Conservation (phyloP, 805 yeast species). For the Candida pini region DNA sequence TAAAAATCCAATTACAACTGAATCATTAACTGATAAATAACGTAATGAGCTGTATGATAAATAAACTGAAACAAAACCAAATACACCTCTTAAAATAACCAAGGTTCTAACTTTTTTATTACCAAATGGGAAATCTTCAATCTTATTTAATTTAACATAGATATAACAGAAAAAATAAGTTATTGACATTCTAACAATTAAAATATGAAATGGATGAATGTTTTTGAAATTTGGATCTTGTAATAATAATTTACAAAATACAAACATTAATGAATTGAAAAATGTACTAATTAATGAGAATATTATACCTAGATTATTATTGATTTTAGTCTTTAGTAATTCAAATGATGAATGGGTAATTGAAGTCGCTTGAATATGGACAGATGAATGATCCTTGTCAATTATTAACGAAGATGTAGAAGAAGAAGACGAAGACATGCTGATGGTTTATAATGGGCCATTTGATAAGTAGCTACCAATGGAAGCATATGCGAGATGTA, state of each 20-base stretch:
- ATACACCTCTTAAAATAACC: conserved; percentile 41
- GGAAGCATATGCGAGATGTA: background rate
- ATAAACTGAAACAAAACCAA: conserved; percentile 72
- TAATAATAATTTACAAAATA: conserved; percentile 60
- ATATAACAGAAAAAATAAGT: conserved; percentile 51
- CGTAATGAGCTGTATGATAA: conserved; percentile 63
- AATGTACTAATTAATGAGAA: conserved; percentile 54
- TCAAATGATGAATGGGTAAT: too few relatives aligned
- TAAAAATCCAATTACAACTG: conserved; percentile 70
- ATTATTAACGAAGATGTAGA: too few relatives aligned
- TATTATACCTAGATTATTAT: conserved; percentile 44
- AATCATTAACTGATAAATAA: conserved; percentile 67
- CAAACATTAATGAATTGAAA: conserved; percentile 65
- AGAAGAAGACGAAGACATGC: too few relatives aligned
- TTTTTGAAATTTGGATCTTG: conserved; percentile 47
- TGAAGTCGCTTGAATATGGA: too few relatives aligned
- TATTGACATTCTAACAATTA: conserved; percentile 63
- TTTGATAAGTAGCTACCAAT: background rate
- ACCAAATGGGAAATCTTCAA: conserved; percentile 12
- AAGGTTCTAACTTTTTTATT: conserved; percentile 2
- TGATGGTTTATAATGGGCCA: too few relatives aligned
- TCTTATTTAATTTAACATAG: conserved; percentile 31
- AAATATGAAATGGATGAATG: conserved; percentile 57
- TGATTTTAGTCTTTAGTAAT: background rate
- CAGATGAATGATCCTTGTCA: too few relatives aligned